Percentiles rank a stretch among this genome's conserved stretches.
These are phyloP conservation scores for Saprolegnia parasitica DNA, from an alignment of 352 stramenopile species.

Conservation along the genomic window DNA sequence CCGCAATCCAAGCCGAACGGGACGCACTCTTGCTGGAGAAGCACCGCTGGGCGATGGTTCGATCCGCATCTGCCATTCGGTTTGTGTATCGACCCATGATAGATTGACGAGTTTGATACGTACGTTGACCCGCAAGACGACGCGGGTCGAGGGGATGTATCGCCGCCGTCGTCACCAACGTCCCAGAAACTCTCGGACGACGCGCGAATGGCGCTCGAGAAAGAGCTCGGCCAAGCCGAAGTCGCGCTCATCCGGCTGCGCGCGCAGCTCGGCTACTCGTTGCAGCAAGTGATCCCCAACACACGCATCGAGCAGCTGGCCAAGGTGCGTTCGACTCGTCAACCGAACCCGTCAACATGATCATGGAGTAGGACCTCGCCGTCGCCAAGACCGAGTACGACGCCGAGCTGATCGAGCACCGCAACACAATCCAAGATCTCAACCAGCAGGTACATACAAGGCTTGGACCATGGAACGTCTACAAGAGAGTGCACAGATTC, in stretches of 20 bases:
- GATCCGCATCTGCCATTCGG: background rate
- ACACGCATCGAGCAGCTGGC: conserved; percentile 72
- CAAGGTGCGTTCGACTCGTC: conserved; percentile 37
- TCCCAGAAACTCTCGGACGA: conserved; percentile 35
- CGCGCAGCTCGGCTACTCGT: conserved; percentile 65
- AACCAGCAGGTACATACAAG: conserved; percentile 46
- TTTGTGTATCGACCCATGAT: background rate
- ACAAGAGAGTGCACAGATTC: conserved; percentile 11
- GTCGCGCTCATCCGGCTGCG: conserved; percentile 61
- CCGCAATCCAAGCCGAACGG: conserved; percentile 69
- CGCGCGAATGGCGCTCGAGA: conserved; percentile 38
- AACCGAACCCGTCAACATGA: no score
- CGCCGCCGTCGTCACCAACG: conserved; percentile 14
- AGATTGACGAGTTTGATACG: conserved; percentile 63
- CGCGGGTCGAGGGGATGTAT: conserved; percentile 43
- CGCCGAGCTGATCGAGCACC: conserved; percentile 45
- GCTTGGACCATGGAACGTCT: background rate
- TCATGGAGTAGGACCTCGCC: conserved; percentile 74
- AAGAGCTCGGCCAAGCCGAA: conserved; percentile 70
- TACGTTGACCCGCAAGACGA: conserved; percentile 29
- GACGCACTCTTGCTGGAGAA: conserved; percentile 79
- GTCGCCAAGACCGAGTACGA: conserved; percentile 66
- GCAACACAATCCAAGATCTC: conserved; percentile 46
- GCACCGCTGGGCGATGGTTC: conserved; percentile 75
- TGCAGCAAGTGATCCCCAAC: conserved; percentile 68